Conservation (phyloP, 345 rosid genomes). For the Cardamine chenopodiifolia region DNA sequence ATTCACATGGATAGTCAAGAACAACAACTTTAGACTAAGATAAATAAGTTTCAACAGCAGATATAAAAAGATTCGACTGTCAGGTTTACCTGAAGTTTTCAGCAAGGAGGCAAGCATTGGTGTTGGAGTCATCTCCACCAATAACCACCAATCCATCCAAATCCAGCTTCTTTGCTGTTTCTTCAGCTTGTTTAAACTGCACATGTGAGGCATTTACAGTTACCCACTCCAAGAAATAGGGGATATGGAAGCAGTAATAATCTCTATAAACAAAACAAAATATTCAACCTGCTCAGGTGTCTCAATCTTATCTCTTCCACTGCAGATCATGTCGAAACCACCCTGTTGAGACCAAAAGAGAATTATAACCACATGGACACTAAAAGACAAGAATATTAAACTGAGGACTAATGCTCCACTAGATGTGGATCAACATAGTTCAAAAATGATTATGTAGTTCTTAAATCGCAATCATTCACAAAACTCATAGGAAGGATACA, state of each 20-base stretch:
- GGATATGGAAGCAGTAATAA: background rate
- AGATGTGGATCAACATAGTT: background rate
- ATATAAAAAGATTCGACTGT: background rate
- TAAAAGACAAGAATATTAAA: background rate
- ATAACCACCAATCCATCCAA: constrained; percentile 93
- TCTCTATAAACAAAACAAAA: background rate
- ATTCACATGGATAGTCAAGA: constrained; percentile 8
- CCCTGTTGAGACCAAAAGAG: constrained; percentile 54
- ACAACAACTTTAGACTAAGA: background rate
- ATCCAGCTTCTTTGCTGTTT: constrained; percentile 82
- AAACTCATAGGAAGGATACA: background rate
- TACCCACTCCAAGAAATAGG: background rate
- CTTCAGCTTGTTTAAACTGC: constrained; percentile 99
- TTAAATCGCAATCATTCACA: constrained; percentile 4
- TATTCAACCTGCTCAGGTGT: constrained; percentile 84
- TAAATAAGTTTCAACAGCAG: background rate
- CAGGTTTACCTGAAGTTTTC: constrained; percentile 78
- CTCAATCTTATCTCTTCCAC: constrained; percentile 99
- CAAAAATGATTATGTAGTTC: background rate
- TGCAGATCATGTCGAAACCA: constrained; percentile 99
- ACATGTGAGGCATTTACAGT: constrained; percentile 27
- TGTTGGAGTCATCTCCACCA: constrained; percentile 99
- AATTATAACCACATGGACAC: constrained; percentile 5
- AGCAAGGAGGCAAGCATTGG: constrained; percentile 98
- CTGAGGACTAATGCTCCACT: background rate